A percentile compares a stretch with the other conserved stretches of the same genome.
Evolutionary conservation across 176 grass and related monocot genomes (phyloP).

Genomic region (Raddia distichophylla): DNA sequence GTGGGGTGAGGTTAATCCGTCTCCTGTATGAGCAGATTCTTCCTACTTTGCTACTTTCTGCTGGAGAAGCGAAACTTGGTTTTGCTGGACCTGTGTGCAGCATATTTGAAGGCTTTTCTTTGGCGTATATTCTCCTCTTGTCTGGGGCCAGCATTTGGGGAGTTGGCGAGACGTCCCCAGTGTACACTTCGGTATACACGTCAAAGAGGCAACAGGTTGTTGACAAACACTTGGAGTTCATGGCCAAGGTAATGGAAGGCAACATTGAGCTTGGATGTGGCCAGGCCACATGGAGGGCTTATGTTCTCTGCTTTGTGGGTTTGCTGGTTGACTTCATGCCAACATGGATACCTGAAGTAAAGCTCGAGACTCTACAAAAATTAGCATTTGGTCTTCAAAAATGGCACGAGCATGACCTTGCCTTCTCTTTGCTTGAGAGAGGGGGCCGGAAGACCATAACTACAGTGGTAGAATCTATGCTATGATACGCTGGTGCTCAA

Average conservation of each 20-base stretch:
- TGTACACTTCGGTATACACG: slow-evolving; percentile 44
- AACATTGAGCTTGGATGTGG: slow-evolving; percentile 70
- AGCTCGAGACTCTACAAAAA: slow-evolving; percentile 55
- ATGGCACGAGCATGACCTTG: slow-evolving; percentile 71
- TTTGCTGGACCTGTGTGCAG: slow-evolving; percentile 48
- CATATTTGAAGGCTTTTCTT: slow-evolving; percentile 63
- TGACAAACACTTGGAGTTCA: slow-evolving; percentile 63
- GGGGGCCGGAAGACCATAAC: slow-evolving; percentile 52
- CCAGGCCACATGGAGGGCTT: slow-evolving; percentile 57
- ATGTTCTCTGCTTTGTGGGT: slow-evolving; percentile 61
- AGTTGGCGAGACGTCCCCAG: slow-evolving; percentile 51
- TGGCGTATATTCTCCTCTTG: slow-evolving; percentile 68
- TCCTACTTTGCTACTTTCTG: slow-evolving; percentile 69
- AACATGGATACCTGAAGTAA: slow-evolving; percentile 58
- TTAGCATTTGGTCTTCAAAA: slow-evolving; percentile 55
- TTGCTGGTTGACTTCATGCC: slow-evolving; percentile 66
- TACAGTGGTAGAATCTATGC: slow-evolving; percentile 59
- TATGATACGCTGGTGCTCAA: slow-evolving; percentile 22
- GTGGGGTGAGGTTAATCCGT: slow-evolving; percentile 62
- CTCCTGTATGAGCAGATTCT: slow-evolving; percentile 67
- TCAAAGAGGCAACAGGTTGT: slow-evolving; percentile 52
- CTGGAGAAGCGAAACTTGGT: slow-evolving; percentile 52
- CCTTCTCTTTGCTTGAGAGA: slow-evolving; percentile 65
- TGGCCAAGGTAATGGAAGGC: slow-evolving; percentile 61
- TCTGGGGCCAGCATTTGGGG: slow-evolving; percentile 70